Evolutionary conservation across 2,329 filamentous ascomycete genomes (phyloP), one percentile per base, ranked within the genome.

Genomic region (Cryphonectria nitschkei): DNA sequence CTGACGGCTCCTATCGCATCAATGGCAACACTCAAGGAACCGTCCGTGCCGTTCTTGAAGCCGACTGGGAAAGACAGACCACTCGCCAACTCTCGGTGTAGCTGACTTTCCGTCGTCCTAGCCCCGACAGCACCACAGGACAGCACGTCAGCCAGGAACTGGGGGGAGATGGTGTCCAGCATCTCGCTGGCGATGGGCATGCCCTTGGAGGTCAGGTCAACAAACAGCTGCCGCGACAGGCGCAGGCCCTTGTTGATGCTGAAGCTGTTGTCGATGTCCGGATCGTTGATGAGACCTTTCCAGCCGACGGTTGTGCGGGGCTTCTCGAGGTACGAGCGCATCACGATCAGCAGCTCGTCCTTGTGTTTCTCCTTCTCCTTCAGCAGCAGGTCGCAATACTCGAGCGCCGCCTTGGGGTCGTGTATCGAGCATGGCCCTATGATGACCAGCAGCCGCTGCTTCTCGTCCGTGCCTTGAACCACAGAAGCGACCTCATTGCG

Each of bases 31-130:
- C 91, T 89, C 64, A 98, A 84, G 11, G 91, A 92, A 67, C 96
- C 96, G 80, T 99, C 96, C 43, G 96, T 99, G 74, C 96, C 96
- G 82, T 99, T 99, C 89, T 99, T 99, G 92, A 99, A 99, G 67
- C 96, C 96, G 14, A 99, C 94, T 1, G 96, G 96, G 92, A 98
- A 98, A 76, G 93, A 97, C 50, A 98, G 86, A 78, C 96, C 96
- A 68, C 93, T 96, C 32, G 96, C 95, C 74, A 99, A 85, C 83
- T 99, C 96, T 70, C 96, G 91, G 82, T 99, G 96, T 73, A 98
- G 87, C 84, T 99, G 96, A 67, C 92, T 95, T 84, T 99, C 96
- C 2, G 96, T 98, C 29, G 96, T 99, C 73, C 96, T 89, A n/a
- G 96, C 96, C 70, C 96, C 96, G 75, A 99, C 91, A 39, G 96